These are phyloP conservation scores for Myxozyma lipomycoides DNA, from an alignment of 805 yeast genomes.

Conservation along the genomic window DNA sequence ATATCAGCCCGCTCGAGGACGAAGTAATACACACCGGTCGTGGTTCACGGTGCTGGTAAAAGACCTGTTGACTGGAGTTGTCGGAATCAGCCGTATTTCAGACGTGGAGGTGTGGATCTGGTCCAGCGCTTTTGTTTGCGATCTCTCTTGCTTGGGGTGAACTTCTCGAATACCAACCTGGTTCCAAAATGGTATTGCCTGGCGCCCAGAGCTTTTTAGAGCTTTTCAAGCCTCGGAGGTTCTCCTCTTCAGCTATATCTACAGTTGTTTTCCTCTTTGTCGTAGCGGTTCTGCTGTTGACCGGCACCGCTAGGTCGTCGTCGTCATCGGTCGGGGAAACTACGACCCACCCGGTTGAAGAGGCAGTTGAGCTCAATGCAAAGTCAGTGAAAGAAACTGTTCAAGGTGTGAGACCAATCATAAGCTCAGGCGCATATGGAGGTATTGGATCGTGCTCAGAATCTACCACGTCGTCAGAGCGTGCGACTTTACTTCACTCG, in stretches of 20 bases:
- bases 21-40: too few relatives aligned
- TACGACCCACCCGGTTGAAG: too few relatives aligned
- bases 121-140: too few relatives aligned
- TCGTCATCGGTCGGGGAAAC: background rate
- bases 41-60: too few relatives aligned
- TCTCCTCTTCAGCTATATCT: background rate
- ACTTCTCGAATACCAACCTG: too few relatives aligned
- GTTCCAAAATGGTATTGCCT: too few relatives aligned
- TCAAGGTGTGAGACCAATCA: background rate
- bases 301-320: background rate
- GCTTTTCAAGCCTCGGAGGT: background rate
- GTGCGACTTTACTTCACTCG: conserved; percentile 3
- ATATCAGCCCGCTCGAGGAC: too few relatives aligned
- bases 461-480: background rate
- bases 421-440: background rate
- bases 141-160: too few relatives aligned
- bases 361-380: background rate
- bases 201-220: background rate
- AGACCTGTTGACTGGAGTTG: too few relatives aligned
- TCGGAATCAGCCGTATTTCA: too few relatives aligned
- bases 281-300: background rate
- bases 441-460: conserved; percentile 1
- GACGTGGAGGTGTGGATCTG: too few relatives aligned
- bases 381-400: background rate
- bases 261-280: background rate